Conservation (phyloP, 371 early-diverging fungal species). For the Syncephalis fuscata region DNA sequence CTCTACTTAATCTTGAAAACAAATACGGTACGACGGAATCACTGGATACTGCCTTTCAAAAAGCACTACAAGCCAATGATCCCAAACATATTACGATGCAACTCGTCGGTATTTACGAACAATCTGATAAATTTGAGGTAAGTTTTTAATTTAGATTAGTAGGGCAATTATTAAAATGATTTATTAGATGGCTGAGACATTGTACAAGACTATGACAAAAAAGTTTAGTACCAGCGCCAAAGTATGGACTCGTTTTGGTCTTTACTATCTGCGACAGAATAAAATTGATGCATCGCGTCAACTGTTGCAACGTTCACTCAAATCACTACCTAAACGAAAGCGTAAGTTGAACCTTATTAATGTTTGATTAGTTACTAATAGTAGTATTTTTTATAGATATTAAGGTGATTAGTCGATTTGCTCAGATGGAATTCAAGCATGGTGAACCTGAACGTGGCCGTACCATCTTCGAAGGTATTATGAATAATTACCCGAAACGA, state of each 20-base stretch:
- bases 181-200: conserved; percentile 32
- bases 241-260: conserved; percentile 75
- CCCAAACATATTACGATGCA: conserved; percentile 76
- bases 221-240: conserved; percentile 76
- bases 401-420: conserved; percentile 67
- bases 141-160: no score
- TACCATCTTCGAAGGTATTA: conserved; percentile 87
- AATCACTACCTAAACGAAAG: conserved; percentile 78
- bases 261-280: conserved; percentile 52
- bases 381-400: conserved; percentile 9
- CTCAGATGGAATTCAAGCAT: conserved; percentile 83
- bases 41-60: conserved; percentile 63
- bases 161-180: no score
- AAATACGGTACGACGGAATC: conserved; percentile 70
- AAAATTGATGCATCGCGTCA: conserved; percentile 62
- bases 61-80: conserved; percentile 64
- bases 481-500: conserved; percentile 83
- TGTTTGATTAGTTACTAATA: not conserved
- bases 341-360: conserved; percentile 22
- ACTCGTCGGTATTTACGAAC: conserved; percentile 75
- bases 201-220: conserved; percentile 58
- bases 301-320: conserved; percentile 56
- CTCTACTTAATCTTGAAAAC: conserved; percentile 85
- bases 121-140: conserved; percentile 49
- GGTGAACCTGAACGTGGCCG: conserved; percentile 90